A percentile compares a stretch with the other conserved stretches of the same genome.
phyloP scores from a whole-genome alignment of 78 protist species.

The Dictyostelium intermedium region DNA sequence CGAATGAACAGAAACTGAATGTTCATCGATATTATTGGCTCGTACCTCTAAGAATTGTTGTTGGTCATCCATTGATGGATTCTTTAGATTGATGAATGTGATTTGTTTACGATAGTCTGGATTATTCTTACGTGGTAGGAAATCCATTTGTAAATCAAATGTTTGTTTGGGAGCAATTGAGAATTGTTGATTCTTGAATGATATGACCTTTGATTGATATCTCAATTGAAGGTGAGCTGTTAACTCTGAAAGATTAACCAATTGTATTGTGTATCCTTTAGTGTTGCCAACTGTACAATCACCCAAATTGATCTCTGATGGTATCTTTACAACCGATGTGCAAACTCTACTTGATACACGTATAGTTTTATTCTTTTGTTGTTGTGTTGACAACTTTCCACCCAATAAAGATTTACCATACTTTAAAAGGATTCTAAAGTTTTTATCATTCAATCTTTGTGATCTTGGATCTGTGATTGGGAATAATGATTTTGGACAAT shows the following conservation, averaged over 20 bases:
- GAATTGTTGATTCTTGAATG: conserved; percentile 31
- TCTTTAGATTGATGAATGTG: conserved; percentile 65
- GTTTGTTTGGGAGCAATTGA: conserved; percentile 70
- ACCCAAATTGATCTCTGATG: conserved; percentile 75
- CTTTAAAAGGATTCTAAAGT: conserved; percentile 38
- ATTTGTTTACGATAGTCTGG: conserved; percentile 88
- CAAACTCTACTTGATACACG: conserved; percentile 76
- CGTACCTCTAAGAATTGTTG: conserved; percentile 66
- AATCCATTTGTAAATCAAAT: conserved; percentile 36
- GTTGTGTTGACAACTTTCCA: not conserved
- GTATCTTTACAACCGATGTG: conserved; percentile 40
- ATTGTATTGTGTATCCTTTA: not conserved
- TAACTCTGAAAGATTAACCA: conserved; percentile 69
- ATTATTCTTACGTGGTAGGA: conserved; percentile 81
- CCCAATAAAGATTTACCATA: conserved; percentile 24
- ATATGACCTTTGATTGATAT: conserved; percentile 38
- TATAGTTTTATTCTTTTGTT: conserved; percentile 47
- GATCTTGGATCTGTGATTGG: not conserved
- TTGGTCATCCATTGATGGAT: conserved; percentile 32
- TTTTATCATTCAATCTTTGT: not conserved
- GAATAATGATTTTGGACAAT: conserved; percentile 41
- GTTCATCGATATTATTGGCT: conserved; percentile 85
- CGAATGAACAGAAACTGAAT: conserved; percentile 78
- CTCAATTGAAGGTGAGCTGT: conserved; percentile 61
- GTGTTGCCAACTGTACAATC: conserved; percentile 69